Evolutionary conservation across 2,329 filamentous ascomycete genomes (phyloP), one percentile per base, ranked within the genome.

Genomic region (Diaporthe sp.): DNA sequence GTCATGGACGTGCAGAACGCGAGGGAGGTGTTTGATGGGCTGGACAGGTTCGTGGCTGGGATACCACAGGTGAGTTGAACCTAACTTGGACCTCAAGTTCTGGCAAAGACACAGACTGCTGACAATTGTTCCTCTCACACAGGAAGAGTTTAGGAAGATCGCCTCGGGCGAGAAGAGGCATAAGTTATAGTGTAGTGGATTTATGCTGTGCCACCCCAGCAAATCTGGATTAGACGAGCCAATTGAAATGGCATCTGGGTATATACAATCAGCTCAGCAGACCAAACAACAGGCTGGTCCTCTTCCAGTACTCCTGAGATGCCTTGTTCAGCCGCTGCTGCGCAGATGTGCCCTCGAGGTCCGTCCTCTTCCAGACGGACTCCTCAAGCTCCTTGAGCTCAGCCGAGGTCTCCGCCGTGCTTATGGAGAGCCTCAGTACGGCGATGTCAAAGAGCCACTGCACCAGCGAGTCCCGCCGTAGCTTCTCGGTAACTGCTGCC

Each of bases 151-250:
- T 82, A 86, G 89, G 80, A 96, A 94, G 88, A 86, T 98, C 81
- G 95, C 95, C 1, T 91, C 88, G 76, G 95, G 96, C 17, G 91
- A 97, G 88, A 98, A 98, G 91, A 95, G 92, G 82, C 97, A 99
- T 86, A 98, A 98, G 87, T 85, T 98, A 82, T 98, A 87, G 77
- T 25, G 30, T 66, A 19, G 33, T 33, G 1, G 15, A 9, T 57
- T 42, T 42, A 15, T 17, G 12, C 17, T 19, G n/a, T 15, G 19
- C 52, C 40, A 17, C 67, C 40, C 33, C 75, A 60, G 57, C 22
- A 30, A 42, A 40, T 33, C 19, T 74, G 61, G 61, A 42, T 38
- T 38, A 52, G 64, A 52, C 15, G 25, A 4, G 47, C 33, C 47
- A 54, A 25, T 77, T 76, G 25, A 10, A 69, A 22, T 35, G 22